Percentiles rank a stretch among this genome's conserved stretches.
These are phyloP conservation scores for Backusella luteola DNA, from an alignment of 192 early-diverging fungal genomes.

Conservation along the genomic window DNA sequence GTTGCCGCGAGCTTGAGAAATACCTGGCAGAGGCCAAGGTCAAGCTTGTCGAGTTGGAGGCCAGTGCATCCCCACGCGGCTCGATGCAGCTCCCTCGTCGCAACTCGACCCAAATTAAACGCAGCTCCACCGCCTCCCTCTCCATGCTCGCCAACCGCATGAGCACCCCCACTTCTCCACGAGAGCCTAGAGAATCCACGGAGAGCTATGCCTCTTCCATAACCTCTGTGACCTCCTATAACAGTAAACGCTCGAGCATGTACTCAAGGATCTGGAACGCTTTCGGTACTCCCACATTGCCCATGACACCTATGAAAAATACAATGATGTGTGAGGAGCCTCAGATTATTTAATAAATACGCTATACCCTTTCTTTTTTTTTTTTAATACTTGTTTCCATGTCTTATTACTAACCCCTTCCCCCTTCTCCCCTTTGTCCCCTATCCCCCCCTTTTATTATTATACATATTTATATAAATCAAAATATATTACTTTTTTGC, in stretches of 20 bases:
- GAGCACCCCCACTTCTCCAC: slow-evolving; percentile 15
- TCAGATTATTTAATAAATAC: slow-evolving; percentile 4
- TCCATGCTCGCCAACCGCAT: slow-evolving; percentile 14
- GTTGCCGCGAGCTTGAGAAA: slow-evolving; percentile 39
- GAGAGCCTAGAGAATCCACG: neutral
- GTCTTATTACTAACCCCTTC: neutral
- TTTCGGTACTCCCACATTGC: slow-evolving; percentile 17
- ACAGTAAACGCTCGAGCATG: slow-evolving; percentile 35
- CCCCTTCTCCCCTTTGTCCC: neutral
- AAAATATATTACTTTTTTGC: neutral
- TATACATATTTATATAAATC: slow-evolving; percentile 1
- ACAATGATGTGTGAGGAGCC: slow-evolving; percentile 11
- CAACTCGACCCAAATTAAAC: neutral
- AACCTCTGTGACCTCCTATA: slow-evolving; percentile 17
- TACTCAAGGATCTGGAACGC: slow-evolving; percentile 32
- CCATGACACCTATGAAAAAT: slow-evolving; percentile 6
- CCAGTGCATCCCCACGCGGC: slow-evolving; percentile 16
- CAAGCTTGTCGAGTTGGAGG: slow-evolving; percentile 30
- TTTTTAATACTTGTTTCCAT: neutral
- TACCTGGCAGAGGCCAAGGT: slow-evolving; percentile 38
- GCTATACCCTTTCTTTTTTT: neutral
- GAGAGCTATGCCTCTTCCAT: slow-evolving; percentile 30
- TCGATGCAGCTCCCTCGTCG: slow-evolving; percentile 21
- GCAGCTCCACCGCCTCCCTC: slow-evolving; percentile 9
- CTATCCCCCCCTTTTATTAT: neutral